phyloP scores from a whole-genome alignment of 2,329 filamentous ascomycete genomes.

The Ophiosphaerella narmari region DNA sequence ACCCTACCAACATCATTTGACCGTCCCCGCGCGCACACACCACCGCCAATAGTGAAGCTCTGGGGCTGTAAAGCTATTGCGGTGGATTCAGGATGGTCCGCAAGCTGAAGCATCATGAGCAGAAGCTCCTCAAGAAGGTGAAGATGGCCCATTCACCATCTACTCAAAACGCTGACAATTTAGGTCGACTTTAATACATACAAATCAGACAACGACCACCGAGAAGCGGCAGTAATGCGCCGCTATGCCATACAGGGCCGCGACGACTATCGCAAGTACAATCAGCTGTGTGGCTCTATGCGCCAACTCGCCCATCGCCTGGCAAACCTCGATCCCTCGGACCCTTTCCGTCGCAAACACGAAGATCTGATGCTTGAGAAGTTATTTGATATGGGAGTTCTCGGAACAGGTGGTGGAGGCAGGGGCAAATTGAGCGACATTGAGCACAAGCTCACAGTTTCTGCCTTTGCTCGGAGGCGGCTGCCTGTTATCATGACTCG shows the following conservation, averaged over 20 bases:
- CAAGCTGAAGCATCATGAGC: slow-evolving; percentile 91
- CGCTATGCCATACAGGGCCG: slow-evolving; percentile 87
- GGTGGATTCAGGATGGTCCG: slow-evolving; percentile 70
- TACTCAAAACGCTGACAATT: not conserved
- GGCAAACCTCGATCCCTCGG: slow-evolving; percentile 77
- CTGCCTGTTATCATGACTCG: slow-evolving; percentile 91
- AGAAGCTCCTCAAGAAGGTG: slow-evolving; percentile 80
- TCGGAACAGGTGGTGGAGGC: slow-evolving; percentile 68
- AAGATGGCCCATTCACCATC: not conserved
- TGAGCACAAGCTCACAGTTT: slow-evolving; percentile 87
- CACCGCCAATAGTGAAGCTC: not conserved
- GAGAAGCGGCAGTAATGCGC: slow-evolving; percentile 77
- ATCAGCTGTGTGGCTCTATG: slow-evolving; percentile 63
- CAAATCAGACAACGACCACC: slow-evolving; percentile 85
- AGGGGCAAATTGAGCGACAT: slow-evolving; percentile 70
- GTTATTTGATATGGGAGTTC: slow-evolving; percentile 87
- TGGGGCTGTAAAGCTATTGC: no score
- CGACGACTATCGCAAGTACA: slow-evolving; percentile 72
- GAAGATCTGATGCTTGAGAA: slow-evolving; percentile 89
- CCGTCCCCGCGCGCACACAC: not conserved
- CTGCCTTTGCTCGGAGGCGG: slow-evolving; percentile 80
- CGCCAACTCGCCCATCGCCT: slow-evolving; percentile 89
- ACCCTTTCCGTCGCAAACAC: slow-evolving; percentile 77
- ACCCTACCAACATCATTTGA: no score
- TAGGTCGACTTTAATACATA: slow-evolving; percentile 90